A percentile compares a stretch with the other conserved stretches of the same genome.
Conservation (phyloP, 768 basidiomycete genomes). For the Rhizopogon sp. region DNA sequence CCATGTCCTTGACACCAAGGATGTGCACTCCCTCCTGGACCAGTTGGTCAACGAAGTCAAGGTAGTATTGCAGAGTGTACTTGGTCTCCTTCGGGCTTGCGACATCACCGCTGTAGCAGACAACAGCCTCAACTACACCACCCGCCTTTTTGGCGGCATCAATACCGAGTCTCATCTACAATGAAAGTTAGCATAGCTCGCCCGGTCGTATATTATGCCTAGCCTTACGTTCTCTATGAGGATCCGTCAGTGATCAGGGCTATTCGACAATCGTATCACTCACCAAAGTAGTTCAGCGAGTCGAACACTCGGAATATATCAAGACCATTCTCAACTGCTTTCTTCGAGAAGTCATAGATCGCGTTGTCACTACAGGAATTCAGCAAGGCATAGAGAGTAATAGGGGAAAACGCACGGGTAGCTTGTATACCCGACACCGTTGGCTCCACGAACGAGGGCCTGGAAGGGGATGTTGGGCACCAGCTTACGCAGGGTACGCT, state of each 20-base stretch:
- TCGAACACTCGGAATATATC: constrained; percentile 99
- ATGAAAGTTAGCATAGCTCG: constrained; percentile 9
- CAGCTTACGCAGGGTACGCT: constrained; percentile 89
- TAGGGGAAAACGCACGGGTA: constrained; percentile 67
- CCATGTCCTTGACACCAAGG: constrained; percentile 98
- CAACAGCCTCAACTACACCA: constrained; percentile 94
- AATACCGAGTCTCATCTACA: constrained; percentile 93
- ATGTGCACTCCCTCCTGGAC: constrained; percentile 95
- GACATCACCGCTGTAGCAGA: constrained; percentile 98
- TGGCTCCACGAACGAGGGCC: constrained; percentile 96
- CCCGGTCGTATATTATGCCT: background rate
- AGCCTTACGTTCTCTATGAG: constrained; percentile 63
- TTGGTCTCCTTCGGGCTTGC: constrained; percentile 93
- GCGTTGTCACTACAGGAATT: constrained; percentile 74
- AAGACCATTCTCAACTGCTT: constrained; percentile 98
- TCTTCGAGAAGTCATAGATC: constrained; percentile 99
- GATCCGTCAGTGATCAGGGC: constrained; percentile 2
- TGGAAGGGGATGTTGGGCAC: constrained; percentile 99
- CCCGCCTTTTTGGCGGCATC: constrained; percentile 99
- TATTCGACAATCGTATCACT: constrained; percentile 16
- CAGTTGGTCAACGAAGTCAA: constrained; percentile 91
- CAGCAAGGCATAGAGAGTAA: background rate
- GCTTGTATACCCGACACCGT: constrained; percentile 97
- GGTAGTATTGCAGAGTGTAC: constrained; percentile 96
- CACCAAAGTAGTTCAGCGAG: constrained; percentile 97